These are phyloP conservation scores for Silene uniflora DNA, from an alignment of 148 eudicot genomes.

Conservation along the genomic window DNA sequence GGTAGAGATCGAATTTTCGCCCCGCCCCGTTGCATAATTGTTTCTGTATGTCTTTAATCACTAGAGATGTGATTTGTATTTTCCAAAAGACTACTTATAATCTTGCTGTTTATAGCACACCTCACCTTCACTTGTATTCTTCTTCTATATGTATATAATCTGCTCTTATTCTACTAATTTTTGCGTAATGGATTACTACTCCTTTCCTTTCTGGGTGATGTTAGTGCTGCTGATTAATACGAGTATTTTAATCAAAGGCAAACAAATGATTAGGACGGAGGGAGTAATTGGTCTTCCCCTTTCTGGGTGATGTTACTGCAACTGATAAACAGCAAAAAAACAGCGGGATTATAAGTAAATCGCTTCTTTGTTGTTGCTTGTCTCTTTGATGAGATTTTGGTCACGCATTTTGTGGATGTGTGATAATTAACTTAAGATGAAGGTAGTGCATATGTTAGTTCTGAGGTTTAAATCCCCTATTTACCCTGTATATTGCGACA, in stretches of 20 bases:
- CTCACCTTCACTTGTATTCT: too few relatives aligned
- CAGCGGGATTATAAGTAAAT: not conserved
- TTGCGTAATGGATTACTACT: too few relatives aligned
- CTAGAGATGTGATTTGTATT: not conserved
- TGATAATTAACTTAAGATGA: not conserved
- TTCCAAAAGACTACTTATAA: not conserved
- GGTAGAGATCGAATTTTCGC: not conserved
- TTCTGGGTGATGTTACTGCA: too few relatives aligned
- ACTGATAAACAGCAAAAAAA: too few relatives aligned
- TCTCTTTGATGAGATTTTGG: not conserved
- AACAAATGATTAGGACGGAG: too few relatives aligned
- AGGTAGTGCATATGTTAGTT: not conserved
- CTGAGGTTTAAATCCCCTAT: not conserved
- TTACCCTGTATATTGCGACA: not conserved
- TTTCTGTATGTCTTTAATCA: not conserved
- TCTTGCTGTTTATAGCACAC: too few relatives aligned
- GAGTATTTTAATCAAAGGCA: too few relatives aligned
- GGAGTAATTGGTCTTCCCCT: too few relatives aligned
- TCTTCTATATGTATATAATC: slow-evolving; percentile 1
- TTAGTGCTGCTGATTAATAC: too few relatives aligned
- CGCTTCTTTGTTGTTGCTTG: not conserved
- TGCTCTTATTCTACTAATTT: not conserved
- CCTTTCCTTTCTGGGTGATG: too few relatives aligned
- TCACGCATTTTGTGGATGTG: too few relatives aligned
- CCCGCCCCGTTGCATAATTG: not conserved